Evolutionary conservation across 2,329 filamentous ascomycete genomes (phyloP).

Genomic region (Hypoxylon sp.): DNA sequence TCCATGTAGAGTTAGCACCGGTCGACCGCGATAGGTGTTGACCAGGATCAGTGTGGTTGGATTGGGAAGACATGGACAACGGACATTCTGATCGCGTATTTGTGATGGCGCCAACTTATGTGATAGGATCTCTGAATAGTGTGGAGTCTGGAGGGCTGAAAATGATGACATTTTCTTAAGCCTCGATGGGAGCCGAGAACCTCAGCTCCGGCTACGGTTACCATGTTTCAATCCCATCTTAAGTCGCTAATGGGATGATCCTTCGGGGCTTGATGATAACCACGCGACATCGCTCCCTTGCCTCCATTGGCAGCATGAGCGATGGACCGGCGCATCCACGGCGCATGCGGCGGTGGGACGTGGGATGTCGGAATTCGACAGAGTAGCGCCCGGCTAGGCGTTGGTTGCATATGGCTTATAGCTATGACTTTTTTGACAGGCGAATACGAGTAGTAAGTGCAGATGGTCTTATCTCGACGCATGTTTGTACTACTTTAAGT

Average conservation of each 20-base stretch:
- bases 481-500: slow-evolving; percentile 7
- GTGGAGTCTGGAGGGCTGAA: slow-evolving; percentile 3
- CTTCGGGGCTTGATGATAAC: not conserved
- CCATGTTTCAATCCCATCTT: not conserved
- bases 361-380: slow-evolving; percentile 15
- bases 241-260: not conserved
- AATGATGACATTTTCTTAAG: not conserved
- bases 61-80: not conserved
- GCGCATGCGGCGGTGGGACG: slow-evolving; percentile 1
- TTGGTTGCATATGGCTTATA: slow-evolving; percentile 4
- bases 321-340: not conserved
- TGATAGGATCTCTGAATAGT: not conserved
- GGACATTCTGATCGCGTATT: not conserved
- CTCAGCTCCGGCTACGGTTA: not conserved
- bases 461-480: slow-evolving; percentile 4
- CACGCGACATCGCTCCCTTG: not conserved
- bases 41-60: not conserved
- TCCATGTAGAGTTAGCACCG: not conserved
- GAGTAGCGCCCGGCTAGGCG: not conserved
- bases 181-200: not conserved
- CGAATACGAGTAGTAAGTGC: not conserved
- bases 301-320: not conserved
- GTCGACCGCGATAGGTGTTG: not conserved
- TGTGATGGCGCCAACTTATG: not conserved
- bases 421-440: not conserved